phyloP scores from a whole-genome alignment of 306 rosid genomes.

The Sicyos baderoa region DNA sequence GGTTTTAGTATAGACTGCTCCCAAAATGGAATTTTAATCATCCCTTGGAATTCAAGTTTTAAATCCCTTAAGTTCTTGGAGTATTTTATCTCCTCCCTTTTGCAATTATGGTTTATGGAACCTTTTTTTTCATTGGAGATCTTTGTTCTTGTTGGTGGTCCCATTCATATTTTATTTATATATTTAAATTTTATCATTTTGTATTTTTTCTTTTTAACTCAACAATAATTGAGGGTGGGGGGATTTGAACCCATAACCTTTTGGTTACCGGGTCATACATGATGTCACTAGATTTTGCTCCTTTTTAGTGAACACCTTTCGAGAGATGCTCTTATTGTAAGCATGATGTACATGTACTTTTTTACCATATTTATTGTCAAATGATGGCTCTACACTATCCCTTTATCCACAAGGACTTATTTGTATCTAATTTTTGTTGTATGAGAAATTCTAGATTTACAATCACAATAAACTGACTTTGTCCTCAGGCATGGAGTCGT shows the following conservation, averaged over 20 bases:
- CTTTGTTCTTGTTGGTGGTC: not conserved
- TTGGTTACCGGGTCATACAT: no score
- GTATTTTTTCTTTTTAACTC: no score
- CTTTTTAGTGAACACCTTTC: not conserved
- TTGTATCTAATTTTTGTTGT: not conserved
- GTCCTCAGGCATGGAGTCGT: constrained; percentile 63
- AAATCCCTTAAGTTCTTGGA: no score
- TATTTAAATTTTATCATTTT: not conserved
- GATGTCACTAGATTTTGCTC: no score
- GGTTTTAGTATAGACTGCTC: no score
- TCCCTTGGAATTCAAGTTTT: no score
- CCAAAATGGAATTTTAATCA: no score
- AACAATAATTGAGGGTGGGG: no score
- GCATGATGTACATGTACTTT: not conserved
- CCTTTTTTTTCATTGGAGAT: no score
- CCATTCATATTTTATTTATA: not conserved
- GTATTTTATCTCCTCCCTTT: no score
- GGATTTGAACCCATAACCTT: no score
- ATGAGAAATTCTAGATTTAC: not conserved
- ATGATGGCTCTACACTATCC: not conserved
- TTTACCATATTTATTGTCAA: constrained; percentile 9
- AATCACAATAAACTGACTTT: constrained; percentile 8
- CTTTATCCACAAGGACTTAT: not conserved
- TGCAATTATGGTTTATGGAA: no score
- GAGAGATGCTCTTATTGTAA: not conserved